phyloP scores from a whole-genome alignment of 1,139 yeast species.

The Yamadazyma conglobata region DNA sequence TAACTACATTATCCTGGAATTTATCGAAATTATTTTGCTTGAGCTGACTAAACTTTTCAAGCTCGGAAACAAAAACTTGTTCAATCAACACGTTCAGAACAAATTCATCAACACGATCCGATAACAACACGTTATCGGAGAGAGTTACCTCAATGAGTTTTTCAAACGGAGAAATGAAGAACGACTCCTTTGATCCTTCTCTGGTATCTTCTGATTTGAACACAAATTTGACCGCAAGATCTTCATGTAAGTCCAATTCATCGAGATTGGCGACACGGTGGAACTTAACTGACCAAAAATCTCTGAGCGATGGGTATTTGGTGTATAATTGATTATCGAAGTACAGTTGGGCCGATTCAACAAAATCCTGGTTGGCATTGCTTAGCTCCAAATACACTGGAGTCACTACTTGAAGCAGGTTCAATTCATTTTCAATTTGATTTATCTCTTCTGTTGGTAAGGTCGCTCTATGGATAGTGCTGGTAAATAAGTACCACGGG shows the following conservation, averaged over 20 bases:
- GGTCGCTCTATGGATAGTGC: conserved; percentile 72
- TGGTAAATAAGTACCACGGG: conserved; percentile 71
- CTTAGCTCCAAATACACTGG: conserved; percentile 57
- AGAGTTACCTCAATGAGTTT: conserved; percentile 26
- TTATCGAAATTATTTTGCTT: conserved; percentile 13
- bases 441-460: conserved; percentile 58
- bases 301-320: conserved; percentile 20
- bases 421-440: conserved; percentile 31
- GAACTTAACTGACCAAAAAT: conserved; percentile 30
- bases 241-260: conserved; percentile 10
- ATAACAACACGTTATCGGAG: conserved; percentile 21
- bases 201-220: conserved; percentile 10
- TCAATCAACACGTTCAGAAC: conserved; percentile 32
- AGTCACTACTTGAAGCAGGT: conserved; percentile 40
- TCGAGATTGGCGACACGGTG: conserved; percentile 12
- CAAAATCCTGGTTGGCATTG: conserved; percentile 22
- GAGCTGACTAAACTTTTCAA: conserved; percentile 21
- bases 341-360: conserved; percentile 28
- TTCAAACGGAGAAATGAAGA: conserved; percentile 33
- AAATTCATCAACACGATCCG: conserved; percentile 31
- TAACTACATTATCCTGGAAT: conserved; percentile 29
- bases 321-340: conserved; percentile 24
- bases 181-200: conserved; percentile 19
- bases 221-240: conserved; percentile 25
- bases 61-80: conserved; percentile 35